Base-by-base conservation (phyloP, 2,329 filamentous ascomycete species). In the Arthrobotrys conoides region DNA sequence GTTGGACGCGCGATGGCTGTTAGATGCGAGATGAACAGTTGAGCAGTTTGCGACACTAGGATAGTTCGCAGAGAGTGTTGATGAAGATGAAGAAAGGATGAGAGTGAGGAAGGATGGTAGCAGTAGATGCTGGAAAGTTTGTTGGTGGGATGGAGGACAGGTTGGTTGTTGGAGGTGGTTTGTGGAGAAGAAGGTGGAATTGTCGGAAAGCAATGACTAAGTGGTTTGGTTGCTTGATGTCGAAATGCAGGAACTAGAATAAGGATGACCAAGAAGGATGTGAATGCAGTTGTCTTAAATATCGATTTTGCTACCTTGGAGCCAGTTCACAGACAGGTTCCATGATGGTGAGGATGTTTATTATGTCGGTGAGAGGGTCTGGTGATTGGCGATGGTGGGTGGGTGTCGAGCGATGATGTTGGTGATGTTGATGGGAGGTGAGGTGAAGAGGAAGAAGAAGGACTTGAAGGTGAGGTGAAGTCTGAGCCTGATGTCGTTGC, bases 121-220 rank as follows among this genome's bases (percentile, higher is more conserved):
- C 36, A n/a, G 57, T 8, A 44, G 57, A 24, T 27, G 16, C 33
- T 36, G 36, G 57, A 44, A 44, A 22, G 49, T 12, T n/a, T 44
- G 20, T 51, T 49, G 20, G 48, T 27, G 18, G 33, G 66, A 70
- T 30, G 36, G 36, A 59, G 33, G 46, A 38, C 9, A 59, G 51
- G 12, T 36, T 65, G 64, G 53, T 36, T 18, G 33, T 59, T 30
- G 61, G 5, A 5, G 14, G 24, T 41, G 22, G 36, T 22, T 57
- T 64, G 41, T 24, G 20, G 57, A 61, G 57, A 44, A 49, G 53
- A 18, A 46, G 44, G 51, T 49, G 27, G 66, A 70, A 49, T 44
- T 61, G 57, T 36, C 6, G 57, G 57, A 27, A 61, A 44, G 57
- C 36, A 41, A 38, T 5, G 9, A 10, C 16, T 16, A 30, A 16